A percentile compares a stretch with the other conserved stretches of the same genome.
Conservation (phyloP, 2,329 filamentous ascomycete species). For the Raffaelea ambrosiae region DNA sequence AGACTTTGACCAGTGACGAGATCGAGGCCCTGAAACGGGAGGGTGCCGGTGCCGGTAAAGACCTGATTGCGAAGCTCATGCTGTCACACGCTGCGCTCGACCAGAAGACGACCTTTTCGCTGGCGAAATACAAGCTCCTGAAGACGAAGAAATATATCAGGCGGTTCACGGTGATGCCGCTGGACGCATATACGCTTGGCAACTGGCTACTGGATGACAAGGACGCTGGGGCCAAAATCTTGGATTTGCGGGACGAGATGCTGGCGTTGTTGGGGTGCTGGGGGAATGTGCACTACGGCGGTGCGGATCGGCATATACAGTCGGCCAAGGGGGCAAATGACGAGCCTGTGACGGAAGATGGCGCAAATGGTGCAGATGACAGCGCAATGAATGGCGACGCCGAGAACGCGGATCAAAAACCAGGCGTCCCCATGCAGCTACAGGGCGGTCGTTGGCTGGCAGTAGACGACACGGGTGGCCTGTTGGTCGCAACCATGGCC, state of each 20-base stretch:
- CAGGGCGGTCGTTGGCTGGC: constrained; percentile 59
- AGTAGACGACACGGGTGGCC: constrained; percentile 77
- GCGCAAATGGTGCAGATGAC: constrained; percentile 5
- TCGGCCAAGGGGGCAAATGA: constrained; percentile 17
- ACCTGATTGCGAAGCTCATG: constrained; percentile 88
- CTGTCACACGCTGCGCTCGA: constrained; percentile 82
- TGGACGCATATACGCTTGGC: constrained; percentile 69
- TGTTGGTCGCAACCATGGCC: constrained; percentile 74
- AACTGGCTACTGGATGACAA: constrained; percentile 74
- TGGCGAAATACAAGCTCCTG: constrained; percentile 91
- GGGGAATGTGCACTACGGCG: constrained; percentile 78
- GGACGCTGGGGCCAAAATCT: constrained; percentile 62
- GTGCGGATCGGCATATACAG: constrained; percentile 18
- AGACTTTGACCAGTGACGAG: constrained; percentile 36
- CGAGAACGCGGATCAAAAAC: too few relatives aligned
- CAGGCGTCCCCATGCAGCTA: neutral
- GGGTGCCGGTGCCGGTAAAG: constrained; percentile 70
- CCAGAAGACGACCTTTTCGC: constrained; percentile 87
- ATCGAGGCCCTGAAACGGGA: constrained; percentile 68
- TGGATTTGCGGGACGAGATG: constrained; percentile 82
- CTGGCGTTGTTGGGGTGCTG: constrained; percentile 76
- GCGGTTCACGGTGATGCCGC: constrained; percentile 73
- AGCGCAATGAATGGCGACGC: neutral
- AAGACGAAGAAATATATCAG: constrained; percentile 92
- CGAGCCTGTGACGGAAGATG: too few relatives aligned